These are phyloP conservation scores for Neurospora sp. DNA, from an alignment of 2,329 filamentous ascomycete genomes.

Conservation along the genomic window DNA sequence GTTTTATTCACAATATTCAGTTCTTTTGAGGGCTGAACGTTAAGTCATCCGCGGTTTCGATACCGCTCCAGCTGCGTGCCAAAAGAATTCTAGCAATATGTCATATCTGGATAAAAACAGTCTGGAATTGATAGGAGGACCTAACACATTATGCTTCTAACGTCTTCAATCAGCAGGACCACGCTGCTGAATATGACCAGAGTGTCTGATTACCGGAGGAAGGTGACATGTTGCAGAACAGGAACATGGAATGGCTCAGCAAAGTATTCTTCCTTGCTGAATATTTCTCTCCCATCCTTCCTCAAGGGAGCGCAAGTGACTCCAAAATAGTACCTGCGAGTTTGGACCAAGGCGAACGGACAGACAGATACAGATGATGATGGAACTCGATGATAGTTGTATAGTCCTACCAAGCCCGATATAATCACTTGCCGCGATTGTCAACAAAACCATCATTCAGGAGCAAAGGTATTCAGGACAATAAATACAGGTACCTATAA, in stretches of 20 bases:
- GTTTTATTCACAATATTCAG: neutral
- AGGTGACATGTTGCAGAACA: neutral
- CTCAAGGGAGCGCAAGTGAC: neutral
- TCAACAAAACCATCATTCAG: no score
- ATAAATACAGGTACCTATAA: neutral
- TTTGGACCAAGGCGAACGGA: neutral
- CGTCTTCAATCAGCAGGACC: neutral
- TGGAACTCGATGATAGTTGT: no score
- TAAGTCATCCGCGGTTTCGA: neutral
- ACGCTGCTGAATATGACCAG: neutral
- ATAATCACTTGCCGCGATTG: no score
- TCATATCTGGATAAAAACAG: neutral
- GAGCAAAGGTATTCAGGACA: no score
- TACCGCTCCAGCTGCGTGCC: neutral
- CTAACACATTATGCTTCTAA: neutral
- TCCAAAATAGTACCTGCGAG: neutral
- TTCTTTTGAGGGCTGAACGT: neutral
- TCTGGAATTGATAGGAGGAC: neutral
- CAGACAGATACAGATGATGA: neutral
- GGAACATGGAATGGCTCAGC: neutral
- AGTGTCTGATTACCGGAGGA: neutral
- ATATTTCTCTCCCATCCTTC: neutral
- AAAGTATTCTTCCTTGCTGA: neutral
- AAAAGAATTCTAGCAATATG: neutral
- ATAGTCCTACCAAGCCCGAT: no score